Base-by-base conservation (phyloP, 2,329 filamentous ascomycete genomes). In the Exserohilum rostratum region DNA sequence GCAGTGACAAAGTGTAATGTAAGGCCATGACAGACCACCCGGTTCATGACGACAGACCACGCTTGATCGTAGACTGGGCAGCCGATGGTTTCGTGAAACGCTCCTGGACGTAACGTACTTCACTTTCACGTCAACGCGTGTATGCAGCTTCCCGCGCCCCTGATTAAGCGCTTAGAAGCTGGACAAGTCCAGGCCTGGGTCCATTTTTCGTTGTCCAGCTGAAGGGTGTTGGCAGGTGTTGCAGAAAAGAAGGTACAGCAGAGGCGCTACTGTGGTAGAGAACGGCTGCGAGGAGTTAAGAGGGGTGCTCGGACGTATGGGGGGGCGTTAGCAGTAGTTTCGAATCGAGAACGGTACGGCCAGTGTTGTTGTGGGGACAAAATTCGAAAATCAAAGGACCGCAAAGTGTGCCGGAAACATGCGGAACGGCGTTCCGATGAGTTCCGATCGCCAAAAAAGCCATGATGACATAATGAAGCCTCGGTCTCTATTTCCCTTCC, bases 121-220 rank as follows among this genome's bases (percentile, higher is more conserved):
- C 25, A 47, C 39, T 45, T 22, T 45, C 22, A 25, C 34, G 46
- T 22, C 30, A 25, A 33, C 17, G 53, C 50, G 45, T 49, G 37
- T 38, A n/a, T 57, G 39, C 48, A 51, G 52, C 53, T 49, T 58
- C 39, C 42, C 49, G 44, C 55, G 54, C 39, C 46, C 33, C 31
- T 25, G 38, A 54, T n/a, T 58, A 42, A 60, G 49, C 57, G 62
- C 61, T 50, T 60, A 59, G 44, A 55, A 60, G 43, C 42, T 46
- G 34, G 39, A 47, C 35, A 47, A 44, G 43, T 54, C 53, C 34
- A 57, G 49, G 51, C 61, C 59, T 52, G 57, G 61, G 57, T 65
- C 64, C 62, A 67, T 67, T 37, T 27, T 55, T 37, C 11, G 48
- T 43, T 43, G 35, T 51, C 33, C 30, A 25, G 20, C 11, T 33